A percentile compares a stretch with the other conserved stretches of the same genome.
Conservation (phyloP, 2,329 filamentous ascomycete species). For the Verruconis gallopava region DNA sequence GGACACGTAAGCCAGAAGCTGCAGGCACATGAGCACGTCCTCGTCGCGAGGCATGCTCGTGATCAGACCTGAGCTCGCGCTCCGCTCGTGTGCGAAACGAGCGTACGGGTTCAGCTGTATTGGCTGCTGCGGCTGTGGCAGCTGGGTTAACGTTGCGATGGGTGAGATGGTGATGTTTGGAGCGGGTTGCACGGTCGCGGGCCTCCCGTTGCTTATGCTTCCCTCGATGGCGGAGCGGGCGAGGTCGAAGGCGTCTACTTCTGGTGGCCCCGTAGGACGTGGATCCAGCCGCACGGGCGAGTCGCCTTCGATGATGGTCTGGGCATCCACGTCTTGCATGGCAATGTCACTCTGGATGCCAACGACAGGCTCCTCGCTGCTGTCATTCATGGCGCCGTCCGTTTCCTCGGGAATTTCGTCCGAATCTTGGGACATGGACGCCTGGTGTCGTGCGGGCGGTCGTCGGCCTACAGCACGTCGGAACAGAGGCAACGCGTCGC, state of each 20-base stretch:
- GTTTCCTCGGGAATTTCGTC: constrained; percentile 61
- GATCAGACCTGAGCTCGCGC: constrained; percentile 57
- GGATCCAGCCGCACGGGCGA: constrained; percentile 63
- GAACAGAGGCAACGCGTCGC: constrained; percentile 2
- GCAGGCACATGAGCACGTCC: constrained; percentile 94
- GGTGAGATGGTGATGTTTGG: constrained; percentile 61
- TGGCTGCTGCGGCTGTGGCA: constrained; percentile 54
- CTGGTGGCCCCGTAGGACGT: constrained; percentile 64
- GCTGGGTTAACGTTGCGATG: constrained; percentile 53
- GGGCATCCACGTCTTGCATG: constrained; percentile 77
- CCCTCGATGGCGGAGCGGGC: constrained; percentile 72
- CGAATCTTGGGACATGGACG: constrained; percentile 71
- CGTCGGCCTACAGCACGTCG: constrained; percentile 40
- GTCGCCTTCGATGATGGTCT: constrained; percentile 57
- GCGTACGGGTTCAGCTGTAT: constrained; percentile 60
- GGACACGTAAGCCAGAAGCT: constrained; percentile 91
- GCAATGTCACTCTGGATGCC: constrained; percentile 73
- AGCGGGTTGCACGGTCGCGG: constrained; percentile 55
- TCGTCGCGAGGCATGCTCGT: constrained; percentile 93
- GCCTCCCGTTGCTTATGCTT: constrained; percentile 54
- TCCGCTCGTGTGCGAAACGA: constrained; percentile 65
- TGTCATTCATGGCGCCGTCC: constrained; percentile 55
- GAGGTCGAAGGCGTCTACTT: constrained; percentile 86
- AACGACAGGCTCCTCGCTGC: constrained; percentile 57
- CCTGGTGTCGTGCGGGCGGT: constrained; percentile 79